These are phyloP conservation scores for Mytilinidion resinicola DNA, from an alignment of 495 filamentous ascomycete genomes.

Conservation along the genomic window DNA sequence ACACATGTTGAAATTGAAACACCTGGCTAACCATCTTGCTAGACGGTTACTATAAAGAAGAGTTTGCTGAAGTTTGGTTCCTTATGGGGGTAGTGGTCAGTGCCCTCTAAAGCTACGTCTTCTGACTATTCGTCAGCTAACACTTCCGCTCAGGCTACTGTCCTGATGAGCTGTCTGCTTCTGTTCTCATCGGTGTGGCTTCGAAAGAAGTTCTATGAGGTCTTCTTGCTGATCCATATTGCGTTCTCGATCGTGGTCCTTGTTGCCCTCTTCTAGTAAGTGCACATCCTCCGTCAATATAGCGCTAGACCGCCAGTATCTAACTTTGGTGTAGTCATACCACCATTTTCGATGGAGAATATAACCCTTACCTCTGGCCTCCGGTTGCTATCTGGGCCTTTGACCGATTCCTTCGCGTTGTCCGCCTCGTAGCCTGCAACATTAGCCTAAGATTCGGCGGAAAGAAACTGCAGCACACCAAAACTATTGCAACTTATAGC, in stretches of 20 bases:
- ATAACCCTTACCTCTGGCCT: conserved; percentile 50
- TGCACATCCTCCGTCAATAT: conserved; percentile 1
- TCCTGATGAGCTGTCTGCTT: conserved; percentile 44
- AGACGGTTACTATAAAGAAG: conserved; percentile 14
- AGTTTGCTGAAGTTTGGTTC: not conserved
- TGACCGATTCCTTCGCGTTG: conserved; percentile 45
- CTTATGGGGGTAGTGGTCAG: no score
- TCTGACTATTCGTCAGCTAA: not conserved
- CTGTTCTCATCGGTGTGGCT: conserved; percentile 44
- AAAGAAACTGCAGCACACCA: conserved; percentile 26
- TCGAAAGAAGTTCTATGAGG: conserved; percentile 46
- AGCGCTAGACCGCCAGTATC: not conserved
- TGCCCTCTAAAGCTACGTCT: no score
- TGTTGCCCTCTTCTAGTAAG: conserved; percentile 50
- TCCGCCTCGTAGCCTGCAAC: conserved; percentile 47
- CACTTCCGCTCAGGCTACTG: conserved; percentile 37
- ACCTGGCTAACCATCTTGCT: not conserved
- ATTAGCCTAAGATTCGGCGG: conserved; percentile 11
- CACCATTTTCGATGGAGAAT: conserved; percentile 44
- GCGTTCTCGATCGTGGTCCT: conserved; percentile 45
- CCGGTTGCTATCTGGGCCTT: conserved; percentile 46
- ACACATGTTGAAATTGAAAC: not conserved
- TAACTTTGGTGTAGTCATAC: conserved; percentile 39
- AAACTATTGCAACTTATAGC: conserved; percentile 40
- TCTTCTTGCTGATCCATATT: conserved; percentile 51